Base-by-base conservation (phyloP, 345 rosid genomes). In the Bruguiera sexangula region DNA sequence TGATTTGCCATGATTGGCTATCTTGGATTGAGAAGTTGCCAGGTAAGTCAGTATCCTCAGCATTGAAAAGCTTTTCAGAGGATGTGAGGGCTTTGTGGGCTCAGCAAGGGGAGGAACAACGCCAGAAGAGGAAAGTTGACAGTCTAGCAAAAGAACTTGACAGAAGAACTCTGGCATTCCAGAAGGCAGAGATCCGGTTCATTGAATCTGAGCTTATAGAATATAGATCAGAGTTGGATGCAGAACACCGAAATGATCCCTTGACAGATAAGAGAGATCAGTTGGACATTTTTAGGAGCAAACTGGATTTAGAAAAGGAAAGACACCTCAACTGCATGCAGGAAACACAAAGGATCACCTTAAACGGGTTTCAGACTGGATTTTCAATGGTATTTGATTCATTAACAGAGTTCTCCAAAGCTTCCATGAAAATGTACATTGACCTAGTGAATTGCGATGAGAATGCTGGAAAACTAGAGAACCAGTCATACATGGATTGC, bases 31-130 rank as follows among this genome's bases (percentile, higher is more conserved):
- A 81, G 29, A 83, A 69, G 66, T 75, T 87, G 57, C 95, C 91
- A 2, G 81, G 81, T 36, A 82, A 76, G 74, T 68, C 84, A 0
- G 89, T 81, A 27, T 61, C 67, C 22, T 71, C 72, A 18, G 84
- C 92, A 9, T 53, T 89, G 78, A 82, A 82, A 77, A 84, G 87
- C 84, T 89, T 89, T 48, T 81, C 87, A 1, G 82, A 82, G 76
- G 92, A 85, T 57, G 78, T 85, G 62, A 76, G 79, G 64, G 86
- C 81, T 0, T 74, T 89, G 70, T 85, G 92, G 92, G 63, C 75
- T 64, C 88, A 82, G 60, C 95, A 87, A 78, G 89, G 91, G 39
- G 82, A 84, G 53, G 92, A 89, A 67, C 88, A 84, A 70, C 82
- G 71, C 65, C 92, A 78, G 62, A 85, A 85, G 84, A 82, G 86